A percentile compares a stretch with the other conserved stretches of the same genome.
phyloP scores from a whole-genome alignment of 768 basidiomycete species.

The Lactifluus hygrophoroides region DNA sequence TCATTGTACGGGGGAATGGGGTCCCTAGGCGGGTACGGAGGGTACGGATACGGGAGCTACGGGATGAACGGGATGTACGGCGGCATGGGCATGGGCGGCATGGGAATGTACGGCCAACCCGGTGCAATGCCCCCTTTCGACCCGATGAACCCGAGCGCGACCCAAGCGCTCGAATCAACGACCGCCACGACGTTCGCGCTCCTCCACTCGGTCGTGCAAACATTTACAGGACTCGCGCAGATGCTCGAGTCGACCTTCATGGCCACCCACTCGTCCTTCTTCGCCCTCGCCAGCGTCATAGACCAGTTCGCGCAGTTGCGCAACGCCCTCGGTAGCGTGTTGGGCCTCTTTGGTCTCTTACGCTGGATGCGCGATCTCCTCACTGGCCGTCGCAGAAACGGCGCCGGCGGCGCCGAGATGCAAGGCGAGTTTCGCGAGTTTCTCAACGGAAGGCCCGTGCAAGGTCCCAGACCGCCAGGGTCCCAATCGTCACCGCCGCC shows the following conservation, averaged over 20 bases:
- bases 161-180: constrained; percentile 80
- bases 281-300: constrained; percentile 92
- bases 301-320: constrained; percentile 91
- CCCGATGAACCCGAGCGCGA: constrained; percentile 54
- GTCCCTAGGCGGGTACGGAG: constrained; percentile 34
- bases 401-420: constrained; percentile 32
- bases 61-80: constrained; percentile 30
- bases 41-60: constrained; percentile 24
- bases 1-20: constrained; percentile 37
- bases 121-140: constrained; percentile 34
- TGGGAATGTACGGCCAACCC: constrained; percentile 34
- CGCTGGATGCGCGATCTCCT: constrained; percentile 72
- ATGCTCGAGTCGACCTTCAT: constrained; percentile 98
- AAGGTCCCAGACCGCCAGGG: constrained; percentile 30
- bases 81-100: constrained; percentile 37
- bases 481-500: constrained; percentile 29
- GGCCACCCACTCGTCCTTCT: constrained; percentile 93
- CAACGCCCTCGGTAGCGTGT: constrained; percentile 87
- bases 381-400: constrained; percentile 34
- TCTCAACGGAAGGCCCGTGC: constrained; percentile 53
- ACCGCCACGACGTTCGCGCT: constrained; percentile 92
- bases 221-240: constrained; percentile 89
- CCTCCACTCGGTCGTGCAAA: constrained; percentile 90
- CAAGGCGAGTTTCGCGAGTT: constrained; percentile 71
- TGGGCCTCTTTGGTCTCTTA: constrained; percentile 85